Percentiles rank a stretch among this genome's conserved stretches.
phyloP scores from a whole-genome alignment of 306 rosid genomes.

The Lathyrus tuberosus region DNA sequence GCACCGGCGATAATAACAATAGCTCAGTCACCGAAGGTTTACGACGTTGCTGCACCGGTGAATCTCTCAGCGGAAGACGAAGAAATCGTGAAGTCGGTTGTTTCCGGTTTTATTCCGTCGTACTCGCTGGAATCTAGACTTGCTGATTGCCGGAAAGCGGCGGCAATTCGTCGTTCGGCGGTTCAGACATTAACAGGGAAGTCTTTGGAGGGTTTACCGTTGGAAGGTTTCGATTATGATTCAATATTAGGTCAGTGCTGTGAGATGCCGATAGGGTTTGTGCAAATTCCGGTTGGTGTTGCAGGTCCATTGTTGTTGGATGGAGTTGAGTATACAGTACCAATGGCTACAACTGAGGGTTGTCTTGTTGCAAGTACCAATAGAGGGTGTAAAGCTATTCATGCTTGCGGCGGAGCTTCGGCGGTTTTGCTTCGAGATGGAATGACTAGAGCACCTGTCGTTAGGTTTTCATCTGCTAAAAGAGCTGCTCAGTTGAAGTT shows the following conservation, averaged over 20 bases:
- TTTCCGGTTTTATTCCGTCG: slow-evolving; percentile 64
- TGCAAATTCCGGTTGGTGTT: slow-evolving; percentile 89
- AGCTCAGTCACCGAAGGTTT: slow-evolving; percentile 19
- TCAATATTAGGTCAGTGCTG: slow-evolving; percentile 93
- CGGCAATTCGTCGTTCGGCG: slow-evolving; percentile 69
- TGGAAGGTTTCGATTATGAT: slow-evolving; percentile 74
- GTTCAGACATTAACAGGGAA: slow-evolving; percentile 63
- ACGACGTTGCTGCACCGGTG: slow-evolving; percentile 3
- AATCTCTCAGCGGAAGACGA: slow-evolving; percentile 53
- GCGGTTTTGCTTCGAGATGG: slow-evolving; percentile 68
- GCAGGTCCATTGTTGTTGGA: slow-evolving; percentile 84
- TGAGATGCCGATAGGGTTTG: slow-evolving; percentile 91
- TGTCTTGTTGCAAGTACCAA: slow-evolving; percentile 90
- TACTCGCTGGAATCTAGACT: slow-evolving; percentile 72
- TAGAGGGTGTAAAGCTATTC: slow-evolving; percentile 86
- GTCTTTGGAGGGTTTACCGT: slow-evolving; percentile 63
- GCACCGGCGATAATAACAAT: slow-evolving; percentile 15
- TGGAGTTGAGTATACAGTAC: slow-evolving; percentile 66
- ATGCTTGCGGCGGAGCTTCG: slow-evolving; percentile 70
- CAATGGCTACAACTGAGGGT: slow-evolving; percentile 94
- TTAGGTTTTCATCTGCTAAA: slow-evolving; percentile 64
- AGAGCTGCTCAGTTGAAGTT: slow-evolving; percentile 84
- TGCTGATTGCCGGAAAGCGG: slow-evolving; percentile 64
- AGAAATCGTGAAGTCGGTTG: slow-evolving; percentile 57
- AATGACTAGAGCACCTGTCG: slow-evolving; percentile 91